Percentiles rank a stretch among this genome's conserved stretches.
Conservation (phyloP, 768 basidiomycete genomes). For the Russula olivacea region DNA sequence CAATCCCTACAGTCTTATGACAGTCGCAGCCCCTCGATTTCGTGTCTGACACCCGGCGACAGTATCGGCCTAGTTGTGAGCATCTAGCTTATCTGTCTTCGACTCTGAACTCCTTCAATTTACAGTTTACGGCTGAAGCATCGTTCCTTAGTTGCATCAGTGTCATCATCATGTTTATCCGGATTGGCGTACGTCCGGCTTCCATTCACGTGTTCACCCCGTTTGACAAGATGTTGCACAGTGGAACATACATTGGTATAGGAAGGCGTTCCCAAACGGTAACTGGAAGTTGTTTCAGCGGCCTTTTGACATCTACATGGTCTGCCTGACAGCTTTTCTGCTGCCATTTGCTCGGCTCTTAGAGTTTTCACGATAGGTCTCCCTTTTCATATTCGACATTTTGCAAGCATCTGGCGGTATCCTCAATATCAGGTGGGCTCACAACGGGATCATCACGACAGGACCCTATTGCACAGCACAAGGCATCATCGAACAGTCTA, state of each 20-base stretch:
- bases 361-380: constrained; percentile 26
- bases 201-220: not conserved
- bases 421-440: constrained; percentile 36
- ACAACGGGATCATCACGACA: constrained; percentile 32
- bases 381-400: constrained; percentile 32
- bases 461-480: constrained; percentile 37
- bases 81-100: not conserved
- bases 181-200: constrained; percentile 14
- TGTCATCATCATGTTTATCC: not conserved
- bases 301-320: constrained; percentile 41
- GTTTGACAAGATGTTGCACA: not conserved
- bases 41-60: constrained; percentile 33
- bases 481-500: constrained; percentile 38
- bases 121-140: constrained; percentile 34
- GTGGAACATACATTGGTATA: constrained; percentile 17
- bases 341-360: not conserved
- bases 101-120: not conserved
- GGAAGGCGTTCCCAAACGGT: not conserved
- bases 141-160: constrained; percentile 22
- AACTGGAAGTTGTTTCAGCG: constrained; percentile 30
- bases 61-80: constrained; percentile 36
- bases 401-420: constrained; percentile 38
- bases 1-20: not conserved
- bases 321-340: constrained; percentile 14
- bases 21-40: not conserved